Base-by-base conservation (phyloP, 805 yeast genomes). In the Scheffersomyces stipitis region DNA sequence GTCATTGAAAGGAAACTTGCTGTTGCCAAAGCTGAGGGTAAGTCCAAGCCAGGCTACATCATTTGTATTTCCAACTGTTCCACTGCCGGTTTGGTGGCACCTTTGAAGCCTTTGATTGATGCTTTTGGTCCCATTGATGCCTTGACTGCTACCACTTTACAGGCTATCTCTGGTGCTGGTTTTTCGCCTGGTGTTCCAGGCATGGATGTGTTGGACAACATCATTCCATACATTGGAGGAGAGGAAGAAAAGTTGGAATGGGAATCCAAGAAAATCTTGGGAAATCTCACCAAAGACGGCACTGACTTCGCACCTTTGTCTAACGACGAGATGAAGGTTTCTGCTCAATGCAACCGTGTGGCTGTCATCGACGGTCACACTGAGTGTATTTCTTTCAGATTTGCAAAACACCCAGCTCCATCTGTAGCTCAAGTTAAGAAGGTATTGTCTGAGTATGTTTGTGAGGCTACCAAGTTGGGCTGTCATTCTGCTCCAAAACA, bases 171-270 rank as follows among this genome's bases (percentile, higher is more conserved):
- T 3, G 99, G 99, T 52, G 99, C 96, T 15, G 99, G 99, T 3
- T 93, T 86, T 62, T 86, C 96, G 7, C 99, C 99, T 33, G 99
- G 99, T 62, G 96, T 90, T 38, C 81, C 96, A 15, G 93, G 95
- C 47, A 90, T 93, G 64, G 98, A 93, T 58, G 81, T 91, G 37
- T 74, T 93, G 52, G 99, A 93, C 67, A 93, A 93, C 68, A 76
- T 93, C 49, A 88, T 93, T 38, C 99, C 99, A 28, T 93, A 71
- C 75, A 93, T 93, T 57, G 74, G 89, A 47, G 97, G 98, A 31
- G 99, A 93, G 68, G 99, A 93, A 69, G 99, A 93, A 51, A 93
- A 93, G 70, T 87, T 93, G 52, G 99, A 93, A 68, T 89, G 95
- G 95, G 99, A 93, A 72, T 89, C 98, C 37, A 86, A 87, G 60